Base-by-base conservation (phyloP, 2,329 filamentous ascomycete species). In the Calonectria pseudoturangicola region DNA sequence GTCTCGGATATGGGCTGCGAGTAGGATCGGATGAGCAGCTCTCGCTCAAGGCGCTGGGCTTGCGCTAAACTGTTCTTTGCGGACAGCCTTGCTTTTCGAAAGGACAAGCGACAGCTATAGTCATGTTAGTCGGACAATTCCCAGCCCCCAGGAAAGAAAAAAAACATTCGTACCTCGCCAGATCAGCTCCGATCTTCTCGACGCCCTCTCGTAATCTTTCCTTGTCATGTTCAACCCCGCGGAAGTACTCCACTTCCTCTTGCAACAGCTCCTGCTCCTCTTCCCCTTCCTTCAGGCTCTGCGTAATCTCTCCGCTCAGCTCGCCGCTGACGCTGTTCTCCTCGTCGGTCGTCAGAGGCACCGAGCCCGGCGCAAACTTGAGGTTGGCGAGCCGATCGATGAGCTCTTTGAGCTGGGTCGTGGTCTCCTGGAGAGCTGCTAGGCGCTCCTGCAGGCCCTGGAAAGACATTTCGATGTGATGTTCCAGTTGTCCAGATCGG, bases 221-320 rank as follows among this genome's bases (percentile, higher is more conserved):
- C 82, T 89, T 93, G 79, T 93, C 92, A 71, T 89, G 89, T 2
- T 87, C 87, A 3, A 87, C 83, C 2, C 77, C 81, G 43, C 90
- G 87, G 30, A 95, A 84, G 78, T 95, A 95, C 73, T 93, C 90
- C 33, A 95, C 89, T 79, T 98, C 95, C 81, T 97, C 95, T 60
- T 88, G 88, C 41, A 98, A 82, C 21, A 97, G 84, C 83, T 98
- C 96, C 75, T 97, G 90, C 72, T 98, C 95, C 74, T 97, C 95
- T 79, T 97, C 93, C 63, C 94, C 91, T 70, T 94, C 92, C 77
- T 94, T 93, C 73, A 98, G 85, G 21, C 90, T 90, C 79, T 94
- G 92, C 76, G 93, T 92, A 75, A 98, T 98, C 82, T 98, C 95
- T 27, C 91, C 88, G 75, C 92, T 91, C 41, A 98, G 89, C 84